Conservation (phyloP, 345 rosid genomes). For the Raphanus sativus region DNA sequence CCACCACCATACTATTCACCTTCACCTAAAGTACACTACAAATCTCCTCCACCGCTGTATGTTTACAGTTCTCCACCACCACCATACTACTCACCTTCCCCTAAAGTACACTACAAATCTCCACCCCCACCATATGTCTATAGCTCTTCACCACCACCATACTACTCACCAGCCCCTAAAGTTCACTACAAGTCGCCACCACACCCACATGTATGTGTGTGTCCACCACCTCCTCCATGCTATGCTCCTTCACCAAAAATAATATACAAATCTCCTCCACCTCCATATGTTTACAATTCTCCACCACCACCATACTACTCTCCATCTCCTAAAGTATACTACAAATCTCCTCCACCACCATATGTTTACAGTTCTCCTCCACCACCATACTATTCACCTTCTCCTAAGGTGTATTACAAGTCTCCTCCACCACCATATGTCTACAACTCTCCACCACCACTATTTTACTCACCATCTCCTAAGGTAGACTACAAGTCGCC, state of each 20-base stretch:
- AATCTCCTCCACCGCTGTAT: constrained; percentile 19
- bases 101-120: constrained; percentile 11
- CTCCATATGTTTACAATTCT: constrained; percentile 16
- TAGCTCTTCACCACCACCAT: constrained; percentile 19
- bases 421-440: background rate
- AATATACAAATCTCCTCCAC: constrained; percentile 2
- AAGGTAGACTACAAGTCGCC: background rate
- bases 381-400: background rate
- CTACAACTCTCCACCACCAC: background rate
- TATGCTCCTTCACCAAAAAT: background rate
- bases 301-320: constrained; percentile 4
- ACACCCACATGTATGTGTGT: background rate
- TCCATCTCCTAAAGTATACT: background rate
- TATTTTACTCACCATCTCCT: background rate
- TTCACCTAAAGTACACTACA: background rate
- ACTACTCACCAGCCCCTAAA: constrained; percentile 5
- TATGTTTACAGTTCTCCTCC: background rate
- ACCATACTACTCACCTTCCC: background rate
- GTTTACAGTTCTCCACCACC: constrained; percentile 22
- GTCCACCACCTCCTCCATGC: constrained; percentile 18
- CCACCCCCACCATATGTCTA: constrained; percentile 19
- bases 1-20: constrained; percentile 16
- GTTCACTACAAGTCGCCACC: constrained; percentile 6
- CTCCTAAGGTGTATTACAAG: background rate
- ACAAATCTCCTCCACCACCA: background rate